Evolutionary conservation across 805 yeast species (phyloP), one percentile per base, ranked within the genome.

Genomic region (Wickerhamiella allomyrinae): DNA sequence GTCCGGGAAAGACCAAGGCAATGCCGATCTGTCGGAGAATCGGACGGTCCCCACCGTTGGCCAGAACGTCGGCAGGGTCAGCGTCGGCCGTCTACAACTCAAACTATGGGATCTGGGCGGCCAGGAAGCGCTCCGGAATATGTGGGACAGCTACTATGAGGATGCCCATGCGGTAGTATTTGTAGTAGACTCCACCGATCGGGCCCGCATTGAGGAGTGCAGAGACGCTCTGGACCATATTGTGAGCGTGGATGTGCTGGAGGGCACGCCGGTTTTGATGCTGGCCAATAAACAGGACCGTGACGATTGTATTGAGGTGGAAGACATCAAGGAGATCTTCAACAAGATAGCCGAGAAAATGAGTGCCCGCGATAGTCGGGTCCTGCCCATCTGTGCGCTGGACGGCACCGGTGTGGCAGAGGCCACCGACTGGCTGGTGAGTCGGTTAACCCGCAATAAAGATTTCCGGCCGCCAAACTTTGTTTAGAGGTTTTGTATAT

Each of bases 101-200:
- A 87, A 86, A 56, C 74, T 91, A 54, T 89, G 97, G 97, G 98
- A 89, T 59, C 76, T 89, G 33, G 97, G 97, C 9, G 98, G 98
- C 10, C 98, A 89, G 60, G 79, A 77, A 56, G 68, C 80, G n/a
- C 66, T 89, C 37, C 68, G 97, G 38, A 65, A 74, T 22, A 69
- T 91, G 69, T 89, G 98, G 98, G 70, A 79, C 5, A 76, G 83
- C 46, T 91, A 89, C 65, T 91, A 78, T 61, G 67, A 70, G 15
- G 79, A 76, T 45, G 82, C 95, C 42, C 96, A 89, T 60, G 97
- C 91, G 0, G 83, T 89, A 29, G 77, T 91, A 35, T 89, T 89
- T 59, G 79, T 89, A 15, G 89, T 91, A 10, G 98, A 89, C 58
- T 82, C 95, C 7, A 79, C 93, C 1, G 97, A 87, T 58, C 71